Conservation (phyloP, 352 stramenopile species). For the Pythium oligandrum region DNA sequence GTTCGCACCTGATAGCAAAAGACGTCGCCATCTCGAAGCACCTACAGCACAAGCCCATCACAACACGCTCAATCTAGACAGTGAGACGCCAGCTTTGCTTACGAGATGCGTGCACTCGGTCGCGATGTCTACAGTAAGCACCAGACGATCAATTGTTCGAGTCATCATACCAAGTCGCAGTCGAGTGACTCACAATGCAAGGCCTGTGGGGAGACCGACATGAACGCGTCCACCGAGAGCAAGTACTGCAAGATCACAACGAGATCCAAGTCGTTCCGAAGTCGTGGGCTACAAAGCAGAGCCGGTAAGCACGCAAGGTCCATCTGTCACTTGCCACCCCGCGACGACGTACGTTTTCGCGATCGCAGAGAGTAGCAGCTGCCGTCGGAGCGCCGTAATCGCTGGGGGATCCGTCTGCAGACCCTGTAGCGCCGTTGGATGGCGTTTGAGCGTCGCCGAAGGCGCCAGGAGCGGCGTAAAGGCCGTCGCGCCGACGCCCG, state of each 20-base stretch:
- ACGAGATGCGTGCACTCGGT: constrained; percentile 52
- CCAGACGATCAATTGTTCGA: not conserved
- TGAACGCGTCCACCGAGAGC: constrained; percentile 31
- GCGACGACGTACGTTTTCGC: constrained; percentile 34
- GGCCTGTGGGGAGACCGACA: constrained; percentile 26
- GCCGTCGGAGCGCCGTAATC: constrained; percentile 11
- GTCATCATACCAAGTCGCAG: not conserved
- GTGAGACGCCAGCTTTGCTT: not conserved
- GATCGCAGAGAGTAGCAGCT: constrained; percentile 38
- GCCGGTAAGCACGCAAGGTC: not conserved
- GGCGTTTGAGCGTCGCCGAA: not conserved
- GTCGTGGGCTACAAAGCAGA: constrained; percentile 22
- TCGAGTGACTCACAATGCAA: constrained; percentile 41
- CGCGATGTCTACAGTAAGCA: constrained; percentile 33
- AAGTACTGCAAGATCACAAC: constrained; percentile 50
- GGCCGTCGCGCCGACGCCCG: too few species aligned
- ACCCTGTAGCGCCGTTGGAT: not conserved
- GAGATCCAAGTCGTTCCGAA: constrained; percentile 57
- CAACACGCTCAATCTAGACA: not conserved
- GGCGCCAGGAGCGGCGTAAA: too few species aligned
- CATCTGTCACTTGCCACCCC: not conserved
- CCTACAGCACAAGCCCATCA: constrained; percentile 18
- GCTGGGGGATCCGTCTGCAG: constrained; percentile 8
- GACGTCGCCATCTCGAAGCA: constrained; percentile 54
- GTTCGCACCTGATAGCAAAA: constrained; percentile 51